Evolutionary conservation across 805 yeast species (phyloP), one percentile per base, ranked within the genome.

Genomic region (Monosporozyma yasuniensis): DNA sequence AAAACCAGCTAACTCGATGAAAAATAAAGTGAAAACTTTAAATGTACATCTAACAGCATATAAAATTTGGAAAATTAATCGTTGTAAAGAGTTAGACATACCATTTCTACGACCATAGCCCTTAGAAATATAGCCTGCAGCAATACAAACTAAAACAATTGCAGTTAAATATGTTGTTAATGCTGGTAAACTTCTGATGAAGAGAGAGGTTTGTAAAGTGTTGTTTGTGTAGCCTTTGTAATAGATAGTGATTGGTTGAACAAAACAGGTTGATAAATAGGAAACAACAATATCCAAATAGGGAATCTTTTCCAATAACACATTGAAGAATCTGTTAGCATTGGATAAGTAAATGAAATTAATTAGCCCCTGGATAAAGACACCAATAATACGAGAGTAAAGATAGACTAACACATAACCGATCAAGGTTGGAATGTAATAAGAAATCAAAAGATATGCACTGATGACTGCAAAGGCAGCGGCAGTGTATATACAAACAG

Each of bases 1-100:
- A 70, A 93, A 91, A 6, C 83, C 71, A n/a, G 85, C 74, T 47
- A 89, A 74, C 63, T 93, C 99, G 45, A 87, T 76, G 4, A 82
- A 76, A 60, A 90, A 84, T 23, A 93, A 75, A 11, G 77, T 58
- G 50, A 87, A 78, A 12, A 91, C 95, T 63, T 90, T 91, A 22
- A 81, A 59, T 2, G 95, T 81, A 32, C 83, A 74, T 19, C 74
- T 67, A 9, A 80, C 54, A 51, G 80, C 83, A 58, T 81, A 77
- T 27, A 83, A 60, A 1, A 75, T 55, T 47, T 75, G 72, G 59
- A 78, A 84, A 2, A 77, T 47, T 10, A 69, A 65, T 54, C 93
- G 74, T 47, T 75, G 68, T 1, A 68, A 65, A 0, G 57, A 51
- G 42, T 58, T 60, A 38, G 57, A 57, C 66, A 66, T 61, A 41